Base-by-base conservation (phyloP, 805 yeast species). In the Zygosaccharomyces rouxii region DNA sequence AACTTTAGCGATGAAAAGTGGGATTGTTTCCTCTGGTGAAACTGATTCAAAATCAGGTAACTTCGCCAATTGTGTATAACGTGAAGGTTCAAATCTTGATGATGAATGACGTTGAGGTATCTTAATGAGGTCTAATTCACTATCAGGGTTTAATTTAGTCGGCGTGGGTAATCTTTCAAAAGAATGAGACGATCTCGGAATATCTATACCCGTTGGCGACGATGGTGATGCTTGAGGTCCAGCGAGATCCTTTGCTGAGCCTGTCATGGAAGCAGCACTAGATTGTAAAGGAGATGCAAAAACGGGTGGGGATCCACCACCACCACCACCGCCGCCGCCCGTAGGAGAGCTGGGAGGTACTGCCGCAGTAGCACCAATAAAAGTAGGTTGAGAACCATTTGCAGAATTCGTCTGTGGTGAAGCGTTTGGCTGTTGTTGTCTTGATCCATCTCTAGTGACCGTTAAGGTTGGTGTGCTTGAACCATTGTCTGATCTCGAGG, bases 101-200 rank as follows among this genome's bases (percentile, higher is more conserved):
- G 95, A 86, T 44, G 92, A 85, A 66, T 92, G 98, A 63, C 98
- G 81, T 62, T 86, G 89, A 19, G 97, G 97, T 2, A 86, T 77
- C 64, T 82, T 77, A 45, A 90, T 84, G 57, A 90, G 76, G 60
- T 90, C 98, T 49, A 90, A 76, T 56, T 87, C 88, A 52, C 78
- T 74, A 38, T 73, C 81, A 5, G 66, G 56, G 28, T 54, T 58
- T 56, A 85, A 86, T 61, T 80, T 80, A 25, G 83, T 74, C 30
- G 85, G 84, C 2, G 84, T 73, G 6, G 81, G 78, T 48, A 80
- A 68, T 58, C 78, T 73, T 60, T 75, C 87, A 61, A 76, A 75
- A 28, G 79, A 78, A 57, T 74, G 79, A 31, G 81, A 71, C 7
- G 76, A 68, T 40, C 66, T 59, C 31, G 70, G 71, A 19, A 65